Conservation (phyloP, 2,329 filamentous ascomycete genomes). For the Emydomyces testavorans region DNA sequence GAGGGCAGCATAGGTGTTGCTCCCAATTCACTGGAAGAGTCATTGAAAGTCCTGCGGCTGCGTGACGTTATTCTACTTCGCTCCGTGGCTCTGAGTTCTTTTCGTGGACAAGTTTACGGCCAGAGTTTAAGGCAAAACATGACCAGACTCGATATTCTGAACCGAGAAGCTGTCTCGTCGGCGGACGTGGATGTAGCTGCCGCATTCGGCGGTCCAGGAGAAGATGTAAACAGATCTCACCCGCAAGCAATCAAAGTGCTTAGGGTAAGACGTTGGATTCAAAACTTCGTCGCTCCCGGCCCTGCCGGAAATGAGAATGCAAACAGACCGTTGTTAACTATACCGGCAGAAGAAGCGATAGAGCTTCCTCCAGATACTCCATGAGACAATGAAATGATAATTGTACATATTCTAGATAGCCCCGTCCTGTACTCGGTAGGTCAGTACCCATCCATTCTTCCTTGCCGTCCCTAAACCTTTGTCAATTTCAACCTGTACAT, state of each 20-base stretch:
- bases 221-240: conserved; percentile 25
- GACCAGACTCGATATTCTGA: conserved; percentile 58
- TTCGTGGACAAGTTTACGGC: conserved; percentile 67
- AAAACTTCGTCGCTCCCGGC: conserved; percentile 50
- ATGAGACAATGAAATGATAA: conserved; percentile 10
- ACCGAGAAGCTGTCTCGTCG: conserved; percentile 43
- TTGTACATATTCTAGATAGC: not conserved
- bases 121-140: conserved; percentile 63
- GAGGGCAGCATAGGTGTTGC: conserved; percentile 16
- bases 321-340: not conserved
- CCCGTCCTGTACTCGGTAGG: no score
- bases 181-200: conserved; percentile 42
- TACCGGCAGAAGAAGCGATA: not conserved
- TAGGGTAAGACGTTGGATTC: conserved; percentile 63
- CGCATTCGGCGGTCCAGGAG: conserved; percentile 20
- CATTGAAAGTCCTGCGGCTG: conserved; percentile 43
- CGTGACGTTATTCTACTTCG: conserved; percentile 70
- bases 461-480: no score
- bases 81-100: conserved; percentile 67
- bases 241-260: conserved; percentile 52
- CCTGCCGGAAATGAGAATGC: conserved; percentile 13
- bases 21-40: conserved; percentile 30
- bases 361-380: conserved; percentile 34
- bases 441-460: no score
- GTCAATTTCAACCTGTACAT: no score